phyloP scores from a whole-genome alignment of 1,284 basidiomycete species.

The Ceratobasidium papillatum region DNA sequence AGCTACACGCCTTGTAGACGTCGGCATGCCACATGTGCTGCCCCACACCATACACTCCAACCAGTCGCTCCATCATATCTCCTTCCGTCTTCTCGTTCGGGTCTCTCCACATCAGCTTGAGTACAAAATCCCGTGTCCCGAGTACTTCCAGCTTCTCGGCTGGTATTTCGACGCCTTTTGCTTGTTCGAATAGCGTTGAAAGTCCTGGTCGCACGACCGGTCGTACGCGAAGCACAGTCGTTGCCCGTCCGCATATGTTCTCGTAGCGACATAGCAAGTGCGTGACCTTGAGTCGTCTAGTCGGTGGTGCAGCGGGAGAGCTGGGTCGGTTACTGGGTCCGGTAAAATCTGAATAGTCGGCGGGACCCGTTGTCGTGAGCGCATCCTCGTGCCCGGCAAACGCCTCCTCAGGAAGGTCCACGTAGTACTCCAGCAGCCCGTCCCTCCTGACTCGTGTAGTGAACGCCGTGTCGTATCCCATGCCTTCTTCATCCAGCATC shows the following conservation, averaged over 20 bases:
- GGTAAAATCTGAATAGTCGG: neutral
- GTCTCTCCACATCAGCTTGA: constrained; percentile 31
- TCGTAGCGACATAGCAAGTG: constrained; percentile 16
- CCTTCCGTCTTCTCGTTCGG: neutral
- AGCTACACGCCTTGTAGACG: neutral
- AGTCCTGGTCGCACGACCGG: neutral
- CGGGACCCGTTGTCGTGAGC: neutral
- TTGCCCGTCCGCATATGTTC: constrained; percentile 18
- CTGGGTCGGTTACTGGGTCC: neutral
- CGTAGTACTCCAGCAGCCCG: constrained; percentile 1
- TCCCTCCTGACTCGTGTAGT: neutral
- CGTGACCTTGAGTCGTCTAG: constrained; percentile 11
- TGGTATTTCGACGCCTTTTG: neutral
- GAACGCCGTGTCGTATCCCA: constrained; percentile 20
- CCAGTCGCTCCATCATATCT: neutral
- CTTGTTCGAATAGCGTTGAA: neutral
- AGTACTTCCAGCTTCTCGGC: neutral
- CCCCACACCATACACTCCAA: neutral
- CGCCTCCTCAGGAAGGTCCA: constrained; percentile 12
- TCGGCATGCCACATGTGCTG: constrained; percentile 26
- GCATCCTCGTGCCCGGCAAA: neutral
- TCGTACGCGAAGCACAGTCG: constrained; percentile 17
- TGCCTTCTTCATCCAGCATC: neutral
- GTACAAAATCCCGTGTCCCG: too few species aligned
- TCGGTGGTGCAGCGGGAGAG: neutral